Evolutionary conservation across 2,329 filamentous ascomycete species (phyloP), one percentile per base, ranked within the genome.

Genomic region (Colletotrichum sp.): DNA sequence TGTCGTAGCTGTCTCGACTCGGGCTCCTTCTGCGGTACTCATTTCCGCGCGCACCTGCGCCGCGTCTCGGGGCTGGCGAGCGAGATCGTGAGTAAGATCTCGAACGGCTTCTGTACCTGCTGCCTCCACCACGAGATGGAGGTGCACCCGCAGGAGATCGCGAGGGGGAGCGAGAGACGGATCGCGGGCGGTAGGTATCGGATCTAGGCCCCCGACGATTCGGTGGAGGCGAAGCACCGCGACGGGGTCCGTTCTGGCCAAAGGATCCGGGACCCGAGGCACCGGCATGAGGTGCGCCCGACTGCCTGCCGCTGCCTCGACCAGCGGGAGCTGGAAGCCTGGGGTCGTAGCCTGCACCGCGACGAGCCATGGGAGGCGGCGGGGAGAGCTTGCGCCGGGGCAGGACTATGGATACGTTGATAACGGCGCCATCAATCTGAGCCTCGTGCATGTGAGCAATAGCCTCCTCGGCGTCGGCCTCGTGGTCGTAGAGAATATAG

Each of bases 401-500:
- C 44, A 98, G 89, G 30, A 98, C 95, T 79, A 98, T 97, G 60
- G 95, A 97, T 65, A 98, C 96, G 81, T 94, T 94, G 81, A 98
- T 93, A 52, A 92, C 89, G 26, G 93, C 92, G 68, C 96, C 96
- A 84, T 98, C 96, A 32, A 98, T 87, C 82, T 98, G 95, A n/a
- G 95, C 95, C 86, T 99, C 97, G 85, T 99, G 97, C 97, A 99
- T 99, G 83, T 98, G 95, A 21, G 96, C 92, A 80, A 98, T 98
- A 32, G 97, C 97, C 16, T 92, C 89, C 85, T 98, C 95, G 28
- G 97, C 96, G 78, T 96, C 94, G 66, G 91, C 89, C 78, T 96
- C 92, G 79, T 94, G 90, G 70, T 92, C 88, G 85, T 94, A 99
- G 57, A 98, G 89, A 78, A 99, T 96, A 84, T 98, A 99, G 36